phyloP scores from a whole-genome alignment of 1,139 yeast species.

The Magnusiomyces suaveolens region DNA sequence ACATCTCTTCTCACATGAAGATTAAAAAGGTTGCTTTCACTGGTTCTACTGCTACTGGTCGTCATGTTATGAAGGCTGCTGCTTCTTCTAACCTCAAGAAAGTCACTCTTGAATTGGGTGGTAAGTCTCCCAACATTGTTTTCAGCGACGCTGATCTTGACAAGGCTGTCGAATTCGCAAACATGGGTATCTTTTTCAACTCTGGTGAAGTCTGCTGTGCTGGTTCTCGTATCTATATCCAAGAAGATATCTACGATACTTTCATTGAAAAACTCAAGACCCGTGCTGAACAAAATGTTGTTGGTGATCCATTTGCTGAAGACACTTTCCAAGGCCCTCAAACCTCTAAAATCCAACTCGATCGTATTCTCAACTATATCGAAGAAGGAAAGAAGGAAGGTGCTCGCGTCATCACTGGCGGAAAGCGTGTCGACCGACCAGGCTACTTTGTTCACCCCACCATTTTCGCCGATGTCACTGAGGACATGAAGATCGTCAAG shows the following conservation, averaged over 20 bases:
- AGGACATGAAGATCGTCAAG: slow-evolving; percentile 56
- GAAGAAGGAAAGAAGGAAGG: slow-evolving; percentile 67
- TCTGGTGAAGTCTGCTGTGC: slow-evolving; percentile 85
- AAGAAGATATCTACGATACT: slow-evolving; percentile 62
- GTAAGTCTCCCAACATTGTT: slow-evolving; percentile 72
- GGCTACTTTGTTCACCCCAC: slow-evolving; percentile 80
- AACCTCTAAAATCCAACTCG: slow-evolving; percentile 63
- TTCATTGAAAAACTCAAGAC: slow-evolving; percentile 46
- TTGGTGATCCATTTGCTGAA: slow-evolving; percentile 72
- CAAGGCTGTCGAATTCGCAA: slow-evolving; percentile 47
- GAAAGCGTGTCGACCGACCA: slow-evolving; percentile 50
- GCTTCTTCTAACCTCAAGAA: slow-evolving; percentile 62
- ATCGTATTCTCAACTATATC: slow-evolving; percentile 65
- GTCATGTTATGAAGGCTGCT: slow-evolving; percentile 62
- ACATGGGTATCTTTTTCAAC: slow-evolving; percentile 59
- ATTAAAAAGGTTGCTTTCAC: no score
- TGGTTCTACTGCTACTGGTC: slow-evolving; percentile 79
- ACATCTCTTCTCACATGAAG: slow-evolving; percentile 56
- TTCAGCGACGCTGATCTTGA: slow-evolving; percentile 63
- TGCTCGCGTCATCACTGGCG: slow-evolving; percentile 68
- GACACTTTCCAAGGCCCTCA: slow-evolving; percentile 78
- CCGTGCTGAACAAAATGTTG: slow-evolving; percentile 39
- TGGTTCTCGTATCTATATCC: slow-evolving; percentile 71
- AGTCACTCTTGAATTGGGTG: slow-evolving; percentile 75
- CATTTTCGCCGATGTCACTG: slow-evolving; percentile 59